Conservation (phyloP, 1,284 basidiomycete genomes). For the Moesziomyces sp. region DNA sequence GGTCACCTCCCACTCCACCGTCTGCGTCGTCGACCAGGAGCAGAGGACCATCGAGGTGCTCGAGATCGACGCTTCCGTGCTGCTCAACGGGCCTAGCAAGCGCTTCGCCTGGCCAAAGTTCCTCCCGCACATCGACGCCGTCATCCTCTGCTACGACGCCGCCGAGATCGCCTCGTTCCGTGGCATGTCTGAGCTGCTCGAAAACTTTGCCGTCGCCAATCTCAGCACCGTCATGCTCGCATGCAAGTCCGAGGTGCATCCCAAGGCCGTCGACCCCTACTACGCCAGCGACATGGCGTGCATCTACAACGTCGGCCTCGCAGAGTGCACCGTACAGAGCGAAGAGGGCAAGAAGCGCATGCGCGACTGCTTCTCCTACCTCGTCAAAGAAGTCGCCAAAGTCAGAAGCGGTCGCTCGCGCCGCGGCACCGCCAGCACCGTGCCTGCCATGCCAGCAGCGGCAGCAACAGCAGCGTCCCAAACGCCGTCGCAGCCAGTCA, state of each 20-base stretch:
- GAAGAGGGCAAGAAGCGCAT: conserved; percentile 65
- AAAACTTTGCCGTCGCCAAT: conserved; percentile 54
- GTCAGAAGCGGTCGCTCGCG: conserved; percentile 42
- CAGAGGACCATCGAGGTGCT: conserved; percentile 63
- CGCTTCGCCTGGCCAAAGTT: conserved; percentile 64
- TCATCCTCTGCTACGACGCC: conserved; percentile 64
- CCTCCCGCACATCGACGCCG: conserved; percentile 59
- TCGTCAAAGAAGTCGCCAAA: conserved; percentile 65
- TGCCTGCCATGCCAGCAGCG: conserved; percentile 14
- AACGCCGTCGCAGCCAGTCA: conserved; percentile 13
- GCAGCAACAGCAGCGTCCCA: conserved; percentile 2
- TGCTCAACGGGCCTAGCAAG: conserved; percentile 56
- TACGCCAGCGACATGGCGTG: conserved; percentile 63
- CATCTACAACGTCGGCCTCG: conserved; percentile 62
- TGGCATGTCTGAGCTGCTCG: conserved; percentile 63
- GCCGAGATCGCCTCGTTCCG: conserved; percentile 57
- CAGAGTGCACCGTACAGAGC: conserved; percentile 61
- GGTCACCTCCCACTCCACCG: conserved; percentile 60
- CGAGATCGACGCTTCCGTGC: conserved; percentile 60
- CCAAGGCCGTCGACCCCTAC: conserved; percentile 62
- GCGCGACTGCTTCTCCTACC: conserved; percentile 63
- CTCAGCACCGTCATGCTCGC: conserved; percentile 64
- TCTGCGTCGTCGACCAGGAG: conserved; percentile 62
- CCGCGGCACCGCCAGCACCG: conserved; percentile 23
- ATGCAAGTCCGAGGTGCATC: conserved; percentile 62